Conservation (phyloP, 441 rosid species). For the Corymbia citriodora region DNA sequence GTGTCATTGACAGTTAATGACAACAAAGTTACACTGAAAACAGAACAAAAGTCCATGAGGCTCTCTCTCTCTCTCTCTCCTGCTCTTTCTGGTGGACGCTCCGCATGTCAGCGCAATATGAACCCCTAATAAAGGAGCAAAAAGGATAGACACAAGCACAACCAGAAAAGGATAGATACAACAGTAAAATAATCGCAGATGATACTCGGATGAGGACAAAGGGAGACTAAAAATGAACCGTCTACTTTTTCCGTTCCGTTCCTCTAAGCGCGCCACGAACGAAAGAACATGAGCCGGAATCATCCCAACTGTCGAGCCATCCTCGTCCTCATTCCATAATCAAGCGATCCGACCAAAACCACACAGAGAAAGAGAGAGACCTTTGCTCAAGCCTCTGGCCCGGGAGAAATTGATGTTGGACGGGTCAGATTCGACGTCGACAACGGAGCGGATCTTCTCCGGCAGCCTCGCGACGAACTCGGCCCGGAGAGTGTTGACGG, state of each 20-base stretch:
- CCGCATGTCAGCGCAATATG: neutral
- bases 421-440: slow-evolving; percentile 39
- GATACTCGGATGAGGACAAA: neutral
- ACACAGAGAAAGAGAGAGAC: slow-evolving; percentile 12
- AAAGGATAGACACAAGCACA: neutral
- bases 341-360: neutral
- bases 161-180: neutral
- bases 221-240: neutral
- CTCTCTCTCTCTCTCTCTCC: neutral
- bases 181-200: neutral
- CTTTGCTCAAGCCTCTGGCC: slow-evolving; percentile 31
- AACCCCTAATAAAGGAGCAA: neutral
- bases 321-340: neutral
- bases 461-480: slow-evolving; percentile 55
- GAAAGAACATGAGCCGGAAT: neutral
- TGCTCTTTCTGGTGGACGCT: neutral
- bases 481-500: slow-evolving; percentile 28
- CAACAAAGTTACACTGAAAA: neutral
- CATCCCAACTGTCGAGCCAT: neutral
- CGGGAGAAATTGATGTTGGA: slow-evolving; percentile 34
- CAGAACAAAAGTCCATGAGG: neutral
- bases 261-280: neutral
- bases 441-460: slow-evolving; percentile 37
- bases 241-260: neutral
- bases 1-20: neutral